Percentiles rank a stretch among this genome's conserved stretches.
Conservation (phyloP, 306 rosid species). For the Rosa multiflora region DNA sequence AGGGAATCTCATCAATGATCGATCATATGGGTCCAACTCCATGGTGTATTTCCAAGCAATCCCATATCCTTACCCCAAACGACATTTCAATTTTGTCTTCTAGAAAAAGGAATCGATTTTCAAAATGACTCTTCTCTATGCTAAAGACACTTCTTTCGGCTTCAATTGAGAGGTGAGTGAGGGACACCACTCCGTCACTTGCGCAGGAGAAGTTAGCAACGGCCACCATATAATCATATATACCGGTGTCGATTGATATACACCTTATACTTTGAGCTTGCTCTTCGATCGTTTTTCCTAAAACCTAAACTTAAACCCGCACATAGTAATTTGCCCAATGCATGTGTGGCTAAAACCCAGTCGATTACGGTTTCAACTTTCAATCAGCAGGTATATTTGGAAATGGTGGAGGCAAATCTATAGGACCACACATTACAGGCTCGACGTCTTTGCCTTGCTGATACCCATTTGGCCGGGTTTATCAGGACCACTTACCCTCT, state of each 20-base stretch:
- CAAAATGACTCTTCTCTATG: background rate
- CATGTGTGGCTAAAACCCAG: background rate
- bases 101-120: background rate
- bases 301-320: no score
- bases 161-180: background rate
- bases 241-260: background rate
- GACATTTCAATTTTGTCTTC: background rate
- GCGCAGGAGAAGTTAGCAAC: background rate
- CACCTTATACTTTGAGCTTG: background rate
- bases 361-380: background rate
- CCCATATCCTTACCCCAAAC: slow-evolving; percentile 4
- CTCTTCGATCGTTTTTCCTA: background rate
- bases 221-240: background rate
- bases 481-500: background rate
- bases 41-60: background rate
- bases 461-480: background rate
- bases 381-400: background rate
- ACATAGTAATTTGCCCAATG: background rate
- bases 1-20: slow-evolving; percentile 2
- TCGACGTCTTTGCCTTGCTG: background rate
- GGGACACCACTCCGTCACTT: background rate
- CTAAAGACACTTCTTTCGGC: background rate
- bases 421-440: background rate
- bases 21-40: background rate
- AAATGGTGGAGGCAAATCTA: slow-evolving; percentile 8